Conservation (phyloP, 768 basidiomycete genomes). For the Lactifluus echinatus region DNA sequence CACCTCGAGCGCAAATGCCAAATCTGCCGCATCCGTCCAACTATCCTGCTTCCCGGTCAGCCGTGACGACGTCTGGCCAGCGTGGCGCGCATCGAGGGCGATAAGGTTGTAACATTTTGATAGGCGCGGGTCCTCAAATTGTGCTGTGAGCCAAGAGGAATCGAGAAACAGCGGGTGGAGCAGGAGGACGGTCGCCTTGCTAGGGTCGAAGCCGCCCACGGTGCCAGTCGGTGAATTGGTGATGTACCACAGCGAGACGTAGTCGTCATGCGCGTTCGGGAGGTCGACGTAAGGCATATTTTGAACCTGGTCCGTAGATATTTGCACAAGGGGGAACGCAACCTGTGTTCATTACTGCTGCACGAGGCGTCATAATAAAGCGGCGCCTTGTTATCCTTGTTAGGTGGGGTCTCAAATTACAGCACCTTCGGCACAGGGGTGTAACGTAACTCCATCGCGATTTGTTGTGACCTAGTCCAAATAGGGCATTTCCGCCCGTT, state of each 20-base stretch:
- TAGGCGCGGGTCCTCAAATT: constrained; percentile 25
- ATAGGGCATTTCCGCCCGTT: neutral
- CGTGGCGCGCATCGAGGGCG: constrained; percentile 23
- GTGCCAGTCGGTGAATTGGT: constrained; percentile 23
- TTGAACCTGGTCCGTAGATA: neutral
- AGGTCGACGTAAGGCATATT: constrained; percentile 21
- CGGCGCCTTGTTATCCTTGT: neutral
- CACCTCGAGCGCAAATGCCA: constrained; percentile 22
- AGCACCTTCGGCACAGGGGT: too few species aligned
- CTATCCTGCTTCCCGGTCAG: constrained; percentile 21
- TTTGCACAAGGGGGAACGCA: neutral
- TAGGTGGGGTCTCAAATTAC: neutral
- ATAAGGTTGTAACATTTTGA: constrained; percentile 23
- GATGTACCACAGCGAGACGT: constrained; percentile 24
- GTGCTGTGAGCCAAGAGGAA: constrained; percentile 22
- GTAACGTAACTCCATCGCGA: too few species aligned
- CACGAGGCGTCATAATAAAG: neutral
- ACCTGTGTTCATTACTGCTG: neutral
- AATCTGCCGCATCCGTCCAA: constrained; percentile 26
- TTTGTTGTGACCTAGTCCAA: neutral
- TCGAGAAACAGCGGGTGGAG: constrained; percentile 25
- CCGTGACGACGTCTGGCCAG: constrained; percentile 18
- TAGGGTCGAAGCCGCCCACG: constrained; percentile 22
- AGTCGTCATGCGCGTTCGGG: constrained; percentile 14
- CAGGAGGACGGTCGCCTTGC: constrained; percentile 24